Conservation (phyloP, 2,329 filamentous ascomycete species). For the Colletotrichum lindemuthianum region DNA sequence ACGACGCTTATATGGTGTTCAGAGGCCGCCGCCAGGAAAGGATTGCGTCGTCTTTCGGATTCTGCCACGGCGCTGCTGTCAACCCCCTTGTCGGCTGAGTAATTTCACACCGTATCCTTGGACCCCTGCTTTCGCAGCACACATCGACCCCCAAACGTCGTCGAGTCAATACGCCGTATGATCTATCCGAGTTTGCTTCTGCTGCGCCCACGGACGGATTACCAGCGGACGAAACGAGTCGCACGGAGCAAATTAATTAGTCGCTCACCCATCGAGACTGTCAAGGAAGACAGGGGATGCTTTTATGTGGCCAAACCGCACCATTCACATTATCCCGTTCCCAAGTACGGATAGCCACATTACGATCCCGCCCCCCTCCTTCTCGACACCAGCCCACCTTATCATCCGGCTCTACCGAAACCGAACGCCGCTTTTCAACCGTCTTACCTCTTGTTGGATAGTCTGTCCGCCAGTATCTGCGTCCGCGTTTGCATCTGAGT, state of each 20-base stretch:
- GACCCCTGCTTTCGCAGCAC: too few relatives aligned
- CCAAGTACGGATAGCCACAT: conserved; percentile 27
- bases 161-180: too few relatives aligned
- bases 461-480: conserved; percentile 7
- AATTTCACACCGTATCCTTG: conserved; percentile 1
- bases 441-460: too few relatives aligned
- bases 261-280: neutral
- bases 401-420: conserved; percentile 29
- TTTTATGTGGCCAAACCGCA: neutral
- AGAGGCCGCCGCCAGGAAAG: neutral
- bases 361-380: conserved; percentile 17
- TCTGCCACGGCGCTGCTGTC: neutral
- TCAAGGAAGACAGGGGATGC: neutral
- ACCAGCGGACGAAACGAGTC: conserved; percentile 14
- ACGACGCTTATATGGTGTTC: neutral
- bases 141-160: too few relatives aligned
- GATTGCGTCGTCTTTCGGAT: neutral
- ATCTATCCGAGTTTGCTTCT: neutral
- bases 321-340: conserved; percentile 8
- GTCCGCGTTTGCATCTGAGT: neutral
- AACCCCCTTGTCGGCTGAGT: conserved; percentile 28
- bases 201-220: conserved; percentile 19
- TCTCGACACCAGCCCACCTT: conserved; percentile 7
- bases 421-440: conserved; percentile 15
- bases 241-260: conserved; percentile 23